Evolutionary conservation across 352 stramenopile genomes (phyloP).

Genomic region (Pilasporangium apinafurcum): DNA sequence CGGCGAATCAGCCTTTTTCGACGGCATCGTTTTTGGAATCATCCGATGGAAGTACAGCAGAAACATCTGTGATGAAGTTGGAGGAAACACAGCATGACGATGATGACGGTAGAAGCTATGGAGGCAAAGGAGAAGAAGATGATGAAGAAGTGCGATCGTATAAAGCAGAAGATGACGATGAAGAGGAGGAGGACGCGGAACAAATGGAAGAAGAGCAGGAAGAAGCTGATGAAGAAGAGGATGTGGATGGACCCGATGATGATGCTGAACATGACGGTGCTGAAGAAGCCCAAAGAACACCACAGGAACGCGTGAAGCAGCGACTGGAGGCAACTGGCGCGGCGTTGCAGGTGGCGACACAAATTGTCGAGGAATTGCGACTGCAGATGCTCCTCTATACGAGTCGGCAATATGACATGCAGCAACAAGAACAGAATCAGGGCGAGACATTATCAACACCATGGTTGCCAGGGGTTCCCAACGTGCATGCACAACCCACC

Average conservation of each 20-base stretch:
- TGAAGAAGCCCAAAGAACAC: conserved; percentile 1
- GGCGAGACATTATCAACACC: no score
- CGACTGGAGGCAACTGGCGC: conserved; percentile 35
- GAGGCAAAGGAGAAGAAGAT: conserved; percentile 3
- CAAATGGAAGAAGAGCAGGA: conserved; percentile 27
- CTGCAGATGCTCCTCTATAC: conserved; percentile 37
- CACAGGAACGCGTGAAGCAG: conserved; percentile 15
- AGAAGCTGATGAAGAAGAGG: conserved; percentile 5
- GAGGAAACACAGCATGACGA: conserved; percentile 27
- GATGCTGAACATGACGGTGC: conserved; percentile 9
- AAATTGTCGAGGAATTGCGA: conserved; percentile 48
- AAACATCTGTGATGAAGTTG: background rate
- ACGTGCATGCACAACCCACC: conserved; percentile 23
- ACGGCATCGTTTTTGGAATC: background rate
- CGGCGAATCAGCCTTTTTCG: conserved; percentile 9
- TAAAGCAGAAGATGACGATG: conserved; percentile 31
- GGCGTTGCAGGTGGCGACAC: conserved; percentile 46
- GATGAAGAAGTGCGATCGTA: conserved; percentile 15
- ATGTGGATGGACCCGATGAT: background rate
- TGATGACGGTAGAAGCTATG: conserved; percentile 1
- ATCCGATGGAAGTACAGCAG: background rate
- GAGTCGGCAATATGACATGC: background rate
- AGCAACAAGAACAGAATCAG: conserved; percentile 4
- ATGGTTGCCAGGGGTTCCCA: conserved; percentile 38
- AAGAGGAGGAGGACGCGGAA: conserved; percentile 33